phyloP scores from a whole-genome alignment of 1,139 yeast species.

The Hyphopichia pseudoburtonii region DNA sequence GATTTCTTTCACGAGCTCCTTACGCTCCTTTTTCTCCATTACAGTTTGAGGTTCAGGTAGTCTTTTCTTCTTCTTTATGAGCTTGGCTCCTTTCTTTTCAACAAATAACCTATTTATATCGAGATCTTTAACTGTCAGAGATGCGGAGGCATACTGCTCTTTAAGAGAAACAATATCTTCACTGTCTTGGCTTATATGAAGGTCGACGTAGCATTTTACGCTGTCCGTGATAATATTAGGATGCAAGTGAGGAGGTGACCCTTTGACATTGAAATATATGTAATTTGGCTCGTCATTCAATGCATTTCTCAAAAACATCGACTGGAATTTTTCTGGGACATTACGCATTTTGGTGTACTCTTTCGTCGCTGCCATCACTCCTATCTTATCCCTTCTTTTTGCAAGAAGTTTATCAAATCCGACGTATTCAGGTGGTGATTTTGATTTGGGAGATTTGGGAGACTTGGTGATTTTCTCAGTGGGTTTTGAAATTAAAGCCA shows the following conservation, averaged over 20 bases:
- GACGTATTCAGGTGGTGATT: constrained; percentile 1
- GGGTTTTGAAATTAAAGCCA: too few relatives aligned
- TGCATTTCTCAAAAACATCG: constrained; percentile 3
- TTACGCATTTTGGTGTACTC: constrained; percentile 1
- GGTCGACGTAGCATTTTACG: background rate
- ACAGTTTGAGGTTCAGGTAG: background rate
- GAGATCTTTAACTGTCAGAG: background rate
- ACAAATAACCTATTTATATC: background rate
- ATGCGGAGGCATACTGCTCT: too few relatives aligned
- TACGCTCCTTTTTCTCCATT: constrained; percentile 2
- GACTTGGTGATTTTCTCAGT: too few relatives aligned
- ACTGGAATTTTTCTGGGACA: constrained; percentile 2
- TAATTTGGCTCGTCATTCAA: constrained; percentile 2
- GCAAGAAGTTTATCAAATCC: constrained; percentile 1
- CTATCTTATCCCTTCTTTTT: constrained; percentile 1
- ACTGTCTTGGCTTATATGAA: background rate
- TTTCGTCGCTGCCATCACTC: constrained; percentile 2
- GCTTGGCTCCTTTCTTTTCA: constrained; percentile 3
- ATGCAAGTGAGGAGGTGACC: constrained; percentile 1
- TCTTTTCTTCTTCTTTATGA: constrained; percentile 3
- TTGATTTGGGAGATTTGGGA: constrained; percentile 1
- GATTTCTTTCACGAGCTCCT: constrained; percentile 1
- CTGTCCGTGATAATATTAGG: constrained; percentile 3
- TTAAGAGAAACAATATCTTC: too few relatives aligned
- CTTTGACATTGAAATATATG: constrained; percentile 3